Percentiles rank a stretch among this genome's conserved stretches.
Evolutionary conservation across 2,329 filamentous ascomycete genomes (phyloP).

Genomic region (Hirsutella minnesotensis): DNA sequence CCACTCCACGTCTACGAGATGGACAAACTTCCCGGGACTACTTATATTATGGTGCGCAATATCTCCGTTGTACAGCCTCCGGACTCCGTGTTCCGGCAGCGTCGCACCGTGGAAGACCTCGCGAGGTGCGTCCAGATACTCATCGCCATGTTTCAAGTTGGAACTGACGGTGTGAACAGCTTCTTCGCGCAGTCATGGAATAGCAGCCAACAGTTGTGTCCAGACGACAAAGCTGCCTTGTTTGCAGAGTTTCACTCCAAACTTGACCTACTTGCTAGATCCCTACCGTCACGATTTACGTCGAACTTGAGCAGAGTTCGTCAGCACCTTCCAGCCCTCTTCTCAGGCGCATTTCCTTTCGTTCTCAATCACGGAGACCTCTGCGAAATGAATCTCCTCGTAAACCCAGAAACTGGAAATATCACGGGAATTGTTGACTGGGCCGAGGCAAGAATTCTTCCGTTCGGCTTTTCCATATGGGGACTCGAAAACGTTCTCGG

Average conservation of each 20-base stretch:
- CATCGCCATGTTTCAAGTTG: too few species aligned
- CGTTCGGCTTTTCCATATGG: conserved; percentile 18
- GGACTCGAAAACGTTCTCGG: conserved; percentile 14
- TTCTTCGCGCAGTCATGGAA: too few species aligned
- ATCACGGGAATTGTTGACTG: conserved; percentile 20
- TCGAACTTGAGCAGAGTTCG: neutral
- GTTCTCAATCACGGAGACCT: conserved; percentile 13
- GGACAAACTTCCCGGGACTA: too few species aligned
- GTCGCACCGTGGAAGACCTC: too few species aligned
- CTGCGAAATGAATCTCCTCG: conserved; percentile 16
- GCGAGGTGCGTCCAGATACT: too few species aligned
- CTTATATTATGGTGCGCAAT: too few species aligned
- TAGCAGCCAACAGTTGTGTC: neutral
- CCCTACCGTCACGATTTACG: conserved; percentile 5
- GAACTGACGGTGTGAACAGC: too few species aligned
- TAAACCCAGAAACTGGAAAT: conserved; percentile 12
- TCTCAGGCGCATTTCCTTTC: conserved; percentile 1
- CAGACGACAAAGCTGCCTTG: neutral
- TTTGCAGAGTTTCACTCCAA: conserved; percentile 3
- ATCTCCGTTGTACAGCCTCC: too few species aligned
- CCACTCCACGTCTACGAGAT: too few species aligned
- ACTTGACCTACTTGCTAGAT: conserved; percentile 2
- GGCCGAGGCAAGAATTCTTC: conserved; percentile 13
- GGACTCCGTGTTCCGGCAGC: too few species aligned
- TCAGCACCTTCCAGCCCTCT: neutral